Conservation (phyloP, 306 rosid species). For the Hippophae gyantsensis region DNA sequence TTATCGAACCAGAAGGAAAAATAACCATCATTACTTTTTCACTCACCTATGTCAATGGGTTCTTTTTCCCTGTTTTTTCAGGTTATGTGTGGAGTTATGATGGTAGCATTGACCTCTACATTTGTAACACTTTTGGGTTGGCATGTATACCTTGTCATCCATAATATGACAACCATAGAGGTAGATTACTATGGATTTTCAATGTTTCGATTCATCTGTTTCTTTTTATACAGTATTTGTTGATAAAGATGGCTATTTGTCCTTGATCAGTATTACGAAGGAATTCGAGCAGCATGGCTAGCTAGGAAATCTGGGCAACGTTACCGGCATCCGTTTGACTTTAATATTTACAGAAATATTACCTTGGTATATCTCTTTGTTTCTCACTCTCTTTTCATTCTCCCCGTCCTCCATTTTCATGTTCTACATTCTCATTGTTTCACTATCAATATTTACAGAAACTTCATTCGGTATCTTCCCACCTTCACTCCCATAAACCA, state of each 20-base stretch:
- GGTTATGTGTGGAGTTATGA: constrained; percentile 46
- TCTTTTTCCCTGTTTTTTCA: constrained; percentile 11
- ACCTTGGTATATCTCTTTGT: constrained; percentile 43
- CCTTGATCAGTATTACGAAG: constrained; percentile 56
- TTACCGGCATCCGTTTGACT: constrained; percentile 55
- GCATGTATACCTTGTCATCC: constrained; percentile 75
- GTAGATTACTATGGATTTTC: constrained; percentile 26
- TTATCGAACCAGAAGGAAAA: not conserved
- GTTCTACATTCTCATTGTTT: not conserved
- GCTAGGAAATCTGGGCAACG: constrained; percentile 74
- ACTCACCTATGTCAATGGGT: not conserved
- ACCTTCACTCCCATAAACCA: not conserved
- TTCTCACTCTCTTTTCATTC: too few species aligned
- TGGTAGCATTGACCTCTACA: constrained; percentile 40
- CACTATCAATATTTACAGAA: not conserved
- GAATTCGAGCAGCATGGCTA: constrained; percentile 64
- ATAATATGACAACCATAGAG: constrained; percentile 88
- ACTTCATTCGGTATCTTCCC: not conserved
- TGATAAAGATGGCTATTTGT: constrained; percentile 8
- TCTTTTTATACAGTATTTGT: not conserved
- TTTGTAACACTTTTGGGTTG: constrained; percentile 67
- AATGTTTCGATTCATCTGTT: not conserved
- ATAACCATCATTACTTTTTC: not conserved
- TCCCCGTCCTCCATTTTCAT: too few species aligned
- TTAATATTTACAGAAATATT: constrained; percentile 56